Conservation (phyloP, 768 basidiomycete genomes). For the Podaxis mareebaensis region DNA sequence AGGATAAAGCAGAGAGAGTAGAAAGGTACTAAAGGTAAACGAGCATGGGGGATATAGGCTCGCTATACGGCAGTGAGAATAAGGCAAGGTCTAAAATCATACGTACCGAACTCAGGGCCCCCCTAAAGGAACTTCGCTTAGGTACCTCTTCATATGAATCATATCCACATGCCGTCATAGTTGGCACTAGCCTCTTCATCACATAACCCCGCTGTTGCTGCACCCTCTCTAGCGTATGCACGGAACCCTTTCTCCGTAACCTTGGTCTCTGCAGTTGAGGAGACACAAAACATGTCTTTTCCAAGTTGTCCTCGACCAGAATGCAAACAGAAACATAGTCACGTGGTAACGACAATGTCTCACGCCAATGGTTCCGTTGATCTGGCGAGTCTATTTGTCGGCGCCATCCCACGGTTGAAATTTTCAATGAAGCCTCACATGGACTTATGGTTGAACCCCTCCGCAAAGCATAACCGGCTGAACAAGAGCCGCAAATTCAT, state of each 20-base stretch:
- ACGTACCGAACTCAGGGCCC: constrained; percentile 23
- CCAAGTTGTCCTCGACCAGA: neutral
- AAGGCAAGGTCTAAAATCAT: constrained; percentile 20
- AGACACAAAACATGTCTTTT: neutral
- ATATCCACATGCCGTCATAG: constrained; percentile 10
- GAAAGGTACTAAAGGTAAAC: constrained; percentile 16
- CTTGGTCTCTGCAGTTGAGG: neutral
- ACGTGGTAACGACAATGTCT: neutral
- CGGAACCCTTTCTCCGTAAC: neutral
- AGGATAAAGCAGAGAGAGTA: constrained; percentile 19
- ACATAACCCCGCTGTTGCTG: neutral
- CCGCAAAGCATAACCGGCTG: neutral
- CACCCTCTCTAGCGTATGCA: neutral
- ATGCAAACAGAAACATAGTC: neutral
- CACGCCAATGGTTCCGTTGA: neutral
- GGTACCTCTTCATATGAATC: constrained; percentile 11
- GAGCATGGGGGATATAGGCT: neutral
- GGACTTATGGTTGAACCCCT: neutral
- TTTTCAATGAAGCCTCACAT: constrained; percentile 11
- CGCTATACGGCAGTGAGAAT: constrained; percentile 4
- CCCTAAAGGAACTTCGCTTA: constrained; percentile 7
- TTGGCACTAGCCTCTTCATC: neutral
- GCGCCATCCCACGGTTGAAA: constrained; percentile 12
- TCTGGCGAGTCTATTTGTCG: constrained; percentile 1
- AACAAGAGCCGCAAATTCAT: neutral